Percentiles rank a stretch among this genome's conserved stretches.
Conservation (phyloP, 2,329 filamentous ascomycete species). For the Geosmithia flava region DNA sequence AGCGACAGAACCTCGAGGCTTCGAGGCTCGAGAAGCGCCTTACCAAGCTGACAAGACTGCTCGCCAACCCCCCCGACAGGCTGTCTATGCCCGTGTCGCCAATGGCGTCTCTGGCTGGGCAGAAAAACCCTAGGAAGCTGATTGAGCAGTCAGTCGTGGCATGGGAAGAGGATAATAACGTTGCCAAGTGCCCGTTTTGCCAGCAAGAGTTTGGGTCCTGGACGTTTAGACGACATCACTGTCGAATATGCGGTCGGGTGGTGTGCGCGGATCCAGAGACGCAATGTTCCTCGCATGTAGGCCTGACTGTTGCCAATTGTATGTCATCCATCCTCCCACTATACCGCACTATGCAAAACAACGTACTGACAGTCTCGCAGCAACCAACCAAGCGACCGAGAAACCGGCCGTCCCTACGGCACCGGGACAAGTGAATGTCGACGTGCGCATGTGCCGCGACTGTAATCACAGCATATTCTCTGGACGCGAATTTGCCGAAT, state of each 20-base stretch:
- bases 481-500: slow-evolving; percentile 65
- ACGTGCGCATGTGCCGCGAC: slow-evolving; percentile 85
- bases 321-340: slow-evolving; percentile 9
- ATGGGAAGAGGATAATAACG: slow-evolving; percentile 84
- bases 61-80: slow-evolving; percentile 64
- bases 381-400: slow-evolving; percentile 28
- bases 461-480: slow-evolving; percentile 55
- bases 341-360: too few species aligned
- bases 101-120: slow-evolving; percentile 48
- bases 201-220: slow-evolving; percentile 92
- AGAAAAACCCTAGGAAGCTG: slow-evolving; percentile 64
- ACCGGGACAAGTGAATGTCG: slow-evolving; percentile 50
- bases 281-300: slow-evolving; percentile 73
- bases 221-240: slow-evolving; percentile 88
- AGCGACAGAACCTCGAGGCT: slow-evolving; percentile 77
- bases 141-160: slow-evolving; percentile 87
- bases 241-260: slow-evolving; percentile 82
- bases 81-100: slow-evolving; percentile 41
- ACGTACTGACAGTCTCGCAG: not conserved
- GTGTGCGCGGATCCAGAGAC: slow-evolving; percentile 84
- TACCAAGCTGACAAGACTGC: slow-evolving; percentile 75
- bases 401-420: slow-evolving; percentile 19
- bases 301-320: slow-evolving; percentile 57
- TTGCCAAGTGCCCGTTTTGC: slow-evolving; percentile 80
- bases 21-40: slow-evolving; percentile 84